These are phyloP conservation scores for Drechslerella coelobrocha DNA, from an alignment of 2,329 filamentous ascomycete genomes.

Conservation along the genomic window DNA sequence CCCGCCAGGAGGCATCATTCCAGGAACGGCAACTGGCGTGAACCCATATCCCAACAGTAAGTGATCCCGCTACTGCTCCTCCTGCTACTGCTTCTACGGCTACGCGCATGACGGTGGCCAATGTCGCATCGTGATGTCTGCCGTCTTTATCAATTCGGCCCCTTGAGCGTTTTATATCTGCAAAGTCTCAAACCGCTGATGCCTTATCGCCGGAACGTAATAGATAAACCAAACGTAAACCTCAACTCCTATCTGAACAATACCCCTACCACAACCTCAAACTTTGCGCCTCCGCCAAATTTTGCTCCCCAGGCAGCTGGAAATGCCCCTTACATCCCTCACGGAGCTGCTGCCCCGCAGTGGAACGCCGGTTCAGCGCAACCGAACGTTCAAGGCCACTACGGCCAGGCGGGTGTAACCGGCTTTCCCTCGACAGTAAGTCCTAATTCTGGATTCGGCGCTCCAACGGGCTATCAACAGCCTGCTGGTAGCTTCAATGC, in stretches of 20 bases:
- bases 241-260: conserved; percentile 47
- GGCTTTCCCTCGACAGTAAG: conserved; percentile 32
- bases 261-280: conserved; percentile 46
- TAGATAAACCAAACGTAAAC: conserved; percentile 46
- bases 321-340: conserved; percentile 44
- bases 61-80: background rate
- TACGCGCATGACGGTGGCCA: background rate
- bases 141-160: no score
- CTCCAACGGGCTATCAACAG: conserved; percentile 34
- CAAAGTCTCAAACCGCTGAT: no score
- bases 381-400: conserved; percentile 30
- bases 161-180: no score
- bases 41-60: conserved; percentile 50
- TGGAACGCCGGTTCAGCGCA: conserved; percentile 45
- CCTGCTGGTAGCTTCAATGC: conserved; percentile 33
- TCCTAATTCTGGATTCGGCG: conserved; percentile 30
- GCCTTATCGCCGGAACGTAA: background rate
- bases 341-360: conserved; percentile 23
- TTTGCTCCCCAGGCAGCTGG: conserved; percentile 36
- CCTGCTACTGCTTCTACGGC: background rate
- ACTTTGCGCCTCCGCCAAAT: conserved; percentile 43
- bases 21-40: conserved; percentile 48
- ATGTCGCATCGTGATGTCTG: conserved; percentile 2
- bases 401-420: conserved; percentile 30
- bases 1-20: conserved; percentile 46